Evolutionary conservation across 2,329 filamentous ascomycete genomes (phyloP).

Genomic region (Rachicladosporium sp.): DNA sequence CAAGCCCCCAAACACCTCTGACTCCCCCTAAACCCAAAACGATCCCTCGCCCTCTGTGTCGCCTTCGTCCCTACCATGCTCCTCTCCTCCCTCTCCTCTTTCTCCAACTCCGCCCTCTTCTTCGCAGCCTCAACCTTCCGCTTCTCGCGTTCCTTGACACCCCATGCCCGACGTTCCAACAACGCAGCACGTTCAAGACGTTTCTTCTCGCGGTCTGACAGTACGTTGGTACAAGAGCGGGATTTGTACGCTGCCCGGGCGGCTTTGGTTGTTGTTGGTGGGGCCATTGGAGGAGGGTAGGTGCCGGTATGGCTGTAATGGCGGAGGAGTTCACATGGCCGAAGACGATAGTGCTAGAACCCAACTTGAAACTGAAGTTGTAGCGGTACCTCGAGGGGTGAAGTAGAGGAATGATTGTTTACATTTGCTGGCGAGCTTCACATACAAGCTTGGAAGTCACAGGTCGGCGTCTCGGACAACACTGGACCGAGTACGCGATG

Average conservation of each 20-base stretch:
- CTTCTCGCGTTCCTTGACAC: constrained; percentile 22
- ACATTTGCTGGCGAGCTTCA: too few species aligned
- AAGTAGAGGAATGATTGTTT: too few species aligned
- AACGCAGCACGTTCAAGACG: constrained; percentile 22
- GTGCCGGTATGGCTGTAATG: too few species aligned
- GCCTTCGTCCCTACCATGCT: constrained; percentile 9
- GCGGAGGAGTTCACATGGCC: too few species aligned
- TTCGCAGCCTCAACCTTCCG: constrained; percentile 17
- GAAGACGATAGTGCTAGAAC: too few species aligned
- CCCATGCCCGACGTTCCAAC: constrained; percentile 23
- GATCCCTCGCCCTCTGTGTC: constrained; percentile 21
- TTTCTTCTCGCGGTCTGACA: constrained; percentile 20
- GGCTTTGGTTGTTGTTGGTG: not conserved
- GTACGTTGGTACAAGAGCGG: constrained; percentile 15
- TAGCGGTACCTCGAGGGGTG: too few species aligned
- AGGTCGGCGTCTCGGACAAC: too few species aligned
- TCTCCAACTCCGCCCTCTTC: constrained; percentile 18
- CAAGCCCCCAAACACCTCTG: constrained; percentile 25
- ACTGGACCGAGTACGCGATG: too few species aligned
- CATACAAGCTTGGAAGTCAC: too few species aligned
- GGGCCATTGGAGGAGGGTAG: not conserved
- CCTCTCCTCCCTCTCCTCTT: constrained; percentile 10
- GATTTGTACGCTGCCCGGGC: constrained; percentile 26
- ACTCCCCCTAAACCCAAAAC: constrained; percentile 24
- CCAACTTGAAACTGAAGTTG: too few species aligned